Conservation (phyloP, 2,329 filamentous ascomycete species). For the Coniochaeta sp. region DNA sequence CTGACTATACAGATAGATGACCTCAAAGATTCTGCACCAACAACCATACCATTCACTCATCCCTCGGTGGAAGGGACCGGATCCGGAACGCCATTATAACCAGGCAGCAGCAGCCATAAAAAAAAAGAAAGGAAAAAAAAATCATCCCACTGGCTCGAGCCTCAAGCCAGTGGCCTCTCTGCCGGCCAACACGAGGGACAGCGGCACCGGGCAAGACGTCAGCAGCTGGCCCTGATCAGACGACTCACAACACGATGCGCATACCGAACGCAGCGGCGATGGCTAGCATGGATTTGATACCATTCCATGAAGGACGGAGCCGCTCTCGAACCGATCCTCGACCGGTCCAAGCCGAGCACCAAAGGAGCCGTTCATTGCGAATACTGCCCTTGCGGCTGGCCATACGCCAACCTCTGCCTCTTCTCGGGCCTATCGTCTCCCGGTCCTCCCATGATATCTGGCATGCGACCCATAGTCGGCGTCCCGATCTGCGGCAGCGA, state of each 20-base stretch:
- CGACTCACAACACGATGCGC: neutral
- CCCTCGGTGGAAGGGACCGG: neutral
- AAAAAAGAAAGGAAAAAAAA: too few species aligned
- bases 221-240: too few species aligned
- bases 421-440: slow-evolving; percentile 40
- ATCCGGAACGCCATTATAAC: neutral
- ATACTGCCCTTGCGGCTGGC: slow-evolving; percentile 30
- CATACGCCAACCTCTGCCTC: slow-evolving; percentile 40
- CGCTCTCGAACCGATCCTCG: neutral
- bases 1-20: neutral
- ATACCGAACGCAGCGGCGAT: neutral
- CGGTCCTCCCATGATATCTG: slow-evolving; percentile 18
- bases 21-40: neutral
- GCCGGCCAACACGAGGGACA: neutral
- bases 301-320: too few species aligned
- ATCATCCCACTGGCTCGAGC: too few species aligned
- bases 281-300: neutral
- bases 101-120: too few species aligned
- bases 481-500: slow-evolving; percentile 25
- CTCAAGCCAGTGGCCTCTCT: too few species aligned
- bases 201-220: too few species aligned
- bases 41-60: neutral
- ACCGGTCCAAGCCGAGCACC: neutral
- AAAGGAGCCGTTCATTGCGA: slow-evolving; percentile 19
- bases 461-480: slow-evolving; percentile 22